phyloP scores from a whole-genome alignment of 2,329 filamentous ascomycete genomes.

The Endoconidiophora polonica region DNA sequence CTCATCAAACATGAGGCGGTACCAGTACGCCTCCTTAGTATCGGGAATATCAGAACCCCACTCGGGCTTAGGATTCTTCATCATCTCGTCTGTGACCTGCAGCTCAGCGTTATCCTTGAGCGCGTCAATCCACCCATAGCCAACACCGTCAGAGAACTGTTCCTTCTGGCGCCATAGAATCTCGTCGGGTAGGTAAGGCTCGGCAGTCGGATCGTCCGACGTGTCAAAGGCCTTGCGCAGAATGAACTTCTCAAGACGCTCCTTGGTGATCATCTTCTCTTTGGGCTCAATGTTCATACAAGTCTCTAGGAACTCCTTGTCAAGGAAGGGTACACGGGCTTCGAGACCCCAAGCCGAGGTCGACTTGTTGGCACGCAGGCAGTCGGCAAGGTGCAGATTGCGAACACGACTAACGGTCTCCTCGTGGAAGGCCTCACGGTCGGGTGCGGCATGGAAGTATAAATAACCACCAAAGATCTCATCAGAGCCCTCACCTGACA shows the following conservation, averaged over 20 bases:
- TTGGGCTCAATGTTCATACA: conserved; percentile 86
- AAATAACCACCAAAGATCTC: conserved; percentile 98
- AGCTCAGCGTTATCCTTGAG: conserved; percentile 87
- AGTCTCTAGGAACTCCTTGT: conserved; percentile 89
- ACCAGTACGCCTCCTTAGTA: conserved; percentile 98
- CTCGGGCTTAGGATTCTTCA: conserved; percentile 94
- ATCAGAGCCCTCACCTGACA: conserved; percentile 90
- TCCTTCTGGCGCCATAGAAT: conserved; percentile 99
- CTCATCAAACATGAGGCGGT: conserved; percentile 96
- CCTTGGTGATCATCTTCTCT: conserved; percentile 90
- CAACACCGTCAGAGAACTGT: conserved; percentile 96
- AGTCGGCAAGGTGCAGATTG: conserved; percentile 93
- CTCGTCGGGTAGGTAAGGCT: conserved; percentile 85
- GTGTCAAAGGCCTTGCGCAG: conserved; percentile 96
- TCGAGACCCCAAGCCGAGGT: conserved; percentile 96
- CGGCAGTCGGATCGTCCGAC: conserved; percentile 58
- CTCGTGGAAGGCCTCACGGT: conserved; percentile 83
- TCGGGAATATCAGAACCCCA: conserved; percentile 90
- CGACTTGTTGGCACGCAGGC: conserved; percentile 96
- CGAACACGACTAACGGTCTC: conserved; percentile 90
- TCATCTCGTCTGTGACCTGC: conserved; percentile 88
- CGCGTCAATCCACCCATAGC: conserved; percentile 96
- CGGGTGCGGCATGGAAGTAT: conserved; percentile 91
- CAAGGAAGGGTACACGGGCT: conserved; percentile 92
- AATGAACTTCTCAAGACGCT: conserved; percentile 92